Percentiles rank a stretch among this genome's conserved stretches.
Conservation (phyloP, 768 basidiomycete species). For the Lactarius akahatsu region DNA sequence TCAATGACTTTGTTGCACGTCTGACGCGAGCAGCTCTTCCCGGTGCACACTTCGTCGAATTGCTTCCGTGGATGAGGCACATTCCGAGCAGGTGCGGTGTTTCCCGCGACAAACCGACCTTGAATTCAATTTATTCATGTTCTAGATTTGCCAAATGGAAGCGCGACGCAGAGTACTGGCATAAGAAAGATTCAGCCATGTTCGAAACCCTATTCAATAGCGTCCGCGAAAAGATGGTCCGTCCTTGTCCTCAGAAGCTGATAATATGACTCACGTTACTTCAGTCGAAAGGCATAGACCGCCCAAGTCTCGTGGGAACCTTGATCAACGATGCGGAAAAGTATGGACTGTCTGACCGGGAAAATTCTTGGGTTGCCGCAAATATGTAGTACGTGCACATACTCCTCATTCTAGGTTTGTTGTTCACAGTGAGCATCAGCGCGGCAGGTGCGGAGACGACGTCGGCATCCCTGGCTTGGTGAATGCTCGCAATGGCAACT, state of each 20-base stretch:
- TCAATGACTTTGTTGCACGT: slow-evolving; percentile 5
- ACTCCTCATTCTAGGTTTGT: not conserved
- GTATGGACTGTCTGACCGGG: not conserved
- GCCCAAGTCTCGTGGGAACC: slow-evolving; percentile 1
- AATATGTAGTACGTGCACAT: slow-evolving; percentile 5
- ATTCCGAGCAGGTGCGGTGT: not conserved
- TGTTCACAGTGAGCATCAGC: not conserved
- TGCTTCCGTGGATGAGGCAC: slow-evolving; percentile 21
- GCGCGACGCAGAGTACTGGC: too few species aligned
- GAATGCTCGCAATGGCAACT: slow-evolving; percentile 13
- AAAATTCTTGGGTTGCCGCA: slow-evolving; percentile 11
- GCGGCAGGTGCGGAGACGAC: slow-evolving; percentile 12
- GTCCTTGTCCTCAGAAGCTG: not conserved
- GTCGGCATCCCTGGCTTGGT: slow-evolving; percentile 10
- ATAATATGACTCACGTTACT: too few species aligned
- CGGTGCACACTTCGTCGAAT: slow-evolving; percentile 20
- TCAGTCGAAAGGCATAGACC: slow-evolving; percentile 1
- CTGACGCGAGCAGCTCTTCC: slow-evolving; percentile 2
- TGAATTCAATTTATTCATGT: too few species aligned
- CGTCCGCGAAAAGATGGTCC: slow-evolving; percentile 8
- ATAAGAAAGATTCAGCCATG: too few species aligned
- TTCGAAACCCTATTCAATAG: slow-evolving; percentile 11
- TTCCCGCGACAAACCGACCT: too few species aligned
- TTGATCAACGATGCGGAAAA: not conserved
- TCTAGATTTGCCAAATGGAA: too few species aligned